These are phyloP conservation scores for Uronychia binucleata DNA, from an alignment of 73 alveolate species.

Conservation along the genomic window DNA sequence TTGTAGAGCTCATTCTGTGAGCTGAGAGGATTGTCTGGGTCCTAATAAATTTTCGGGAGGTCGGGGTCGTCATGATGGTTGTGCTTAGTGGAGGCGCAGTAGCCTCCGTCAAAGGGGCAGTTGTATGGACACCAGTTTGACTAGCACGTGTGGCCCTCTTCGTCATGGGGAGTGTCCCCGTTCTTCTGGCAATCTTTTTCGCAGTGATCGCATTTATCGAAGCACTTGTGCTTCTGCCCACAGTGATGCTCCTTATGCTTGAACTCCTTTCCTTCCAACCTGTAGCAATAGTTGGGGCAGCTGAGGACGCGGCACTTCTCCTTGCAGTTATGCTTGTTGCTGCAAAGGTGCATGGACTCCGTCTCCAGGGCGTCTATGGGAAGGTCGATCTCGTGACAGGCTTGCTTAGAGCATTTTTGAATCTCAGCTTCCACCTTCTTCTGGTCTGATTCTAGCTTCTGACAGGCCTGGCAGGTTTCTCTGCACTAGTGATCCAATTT, in stretches of 20 bases:
- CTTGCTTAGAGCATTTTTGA: neutral
- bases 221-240: neutral
- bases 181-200: neutral
- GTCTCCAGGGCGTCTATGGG: no score
- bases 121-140: neutral
- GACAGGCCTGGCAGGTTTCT: neutral
- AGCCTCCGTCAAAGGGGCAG: neutral
- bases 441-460: no score
- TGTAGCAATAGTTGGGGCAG: neutral
- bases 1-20: neutral
- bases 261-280: neutral
- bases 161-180: neutral
- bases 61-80: neutral
- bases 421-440: neutral
- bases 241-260: neutral
- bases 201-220: neutral
- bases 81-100: neutral
- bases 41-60: neutral
- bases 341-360: neutral
- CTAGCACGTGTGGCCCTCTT: neutral
- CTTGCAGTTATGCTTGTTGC: neutral
- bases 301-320: neutral
- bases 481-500: neutral
- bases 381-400: neutral
- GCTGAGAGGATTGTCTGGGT: neutral